Conservation (phyloP, 2,329 filamentous ascomycete species). For the Fusarium hainanense region DNA sequence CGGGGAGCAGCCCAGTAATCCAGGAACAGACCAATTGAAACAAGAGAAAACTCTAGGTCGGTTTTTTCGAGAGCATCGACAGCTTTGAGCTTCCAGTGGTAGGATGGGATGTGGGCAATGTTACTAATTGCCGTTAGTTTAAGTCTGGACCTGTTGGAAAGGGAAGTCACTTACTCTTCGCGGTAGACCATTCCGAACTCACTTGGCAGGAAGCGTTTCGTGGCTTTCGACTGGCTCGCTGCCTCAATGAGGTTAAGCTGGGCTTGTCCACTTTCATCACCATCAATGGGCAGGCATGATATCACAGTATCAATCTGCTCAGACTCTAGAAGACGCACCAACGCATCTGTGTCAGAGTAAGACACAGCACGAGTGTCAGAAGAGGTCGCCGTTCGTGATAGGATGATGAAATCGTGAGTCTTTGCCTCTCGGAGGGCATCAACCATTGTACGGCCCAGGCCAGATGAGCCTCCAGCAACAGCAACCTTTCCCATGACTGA, state of each 20-base stretch:
- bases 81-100: neutral
- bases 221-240: neutral
- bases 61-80: neutral
- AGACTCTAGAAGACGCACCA: neutral
- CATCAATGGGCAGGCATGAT: neutral
- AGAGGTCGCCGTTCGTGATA: neutral
- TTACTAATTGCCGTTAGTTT: neutral
- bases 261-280: constrained; percentile 1
- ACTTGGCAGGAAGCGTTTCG: neutral
- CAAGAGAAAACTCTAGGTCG: neutral
- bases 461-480: constrained; percentile 3
- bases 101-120: neutral
- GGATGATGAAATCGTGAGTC: neutral
- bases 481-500: neutral
- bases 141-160: accelerated
- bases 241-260: constrained; percentile 3
- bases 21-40: neutral
- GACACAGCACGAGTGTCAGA: accelerated
- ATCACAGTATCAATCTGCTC: neutral
- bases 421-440: neutral
- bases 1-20: neutral
- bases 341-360: neutral
- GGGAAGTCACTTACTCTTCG: neutral
- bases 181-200: constrained; percentile 1
- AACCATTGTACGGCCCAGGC: neutral